Conservation (phyloP, 148 eudicot species). For the Amaranthus cruentus region DNA sequence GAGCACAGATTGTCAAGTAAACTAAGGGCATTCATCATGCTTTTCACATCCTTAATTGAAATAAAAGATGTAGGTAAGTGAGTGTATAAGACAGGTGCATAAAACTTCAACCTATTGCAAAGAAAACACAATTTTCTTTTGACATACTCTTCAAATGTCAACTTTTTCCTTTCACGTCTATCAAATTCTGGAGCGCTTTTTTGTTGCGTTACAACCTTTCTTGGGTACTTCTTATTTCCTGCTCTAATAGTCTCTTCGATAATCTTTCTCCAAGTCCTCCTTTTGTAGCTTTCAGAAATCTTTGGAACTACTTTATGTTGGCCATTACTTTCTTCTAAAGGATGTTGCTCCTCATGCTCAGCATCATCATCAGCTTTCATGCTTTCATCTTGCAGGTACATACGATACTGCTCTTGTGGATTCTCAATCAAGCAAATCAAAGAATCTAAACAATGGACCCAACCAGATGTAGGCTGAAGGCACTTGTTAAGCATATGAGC, state of each 20-base stretch:
- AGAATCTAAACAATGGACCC: conserved; percentile 33
- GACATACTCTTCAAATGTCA: conserved; percentile 31
- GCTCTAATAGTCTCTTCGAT: conserved; percentile 8
- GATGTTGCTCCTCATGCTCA: not conserved
- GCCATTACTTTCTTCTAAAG: not conserved
- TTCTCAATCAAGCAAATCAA: conserved; percentile 47
- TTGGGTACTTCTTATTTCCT: conserved; percentile 10
- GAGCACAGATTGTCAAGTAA: conserved; percentile 14
- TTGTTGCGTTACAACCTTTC: too few relatives aligned
- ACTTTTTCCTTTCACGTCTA: not conserved
- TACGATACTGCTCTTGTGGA: conserved; percentile 31
- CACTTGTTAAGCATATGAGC: conserved; percentile 30
- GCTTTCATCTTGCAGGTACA: conserved; percentile 26
- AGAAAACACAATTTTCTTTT: conserved; percentile 17
- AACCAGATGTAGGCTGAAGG: conserved; percentile 41
- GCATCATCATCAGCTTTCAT: not conserved
- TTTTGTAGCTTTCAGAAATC: not conserved
- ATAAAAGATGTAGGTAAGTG: conserved; percentile 43
- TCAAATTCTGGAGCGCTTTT: too few relatives aligned
- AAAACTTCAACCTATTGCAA: too few relatives aligned
- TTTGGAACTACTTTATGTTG: not conserved
- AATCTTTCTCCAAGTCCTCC: conserved; percentile 11
- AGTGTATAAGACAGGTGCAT: conserved; percentile 20
- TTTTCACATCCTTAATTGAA: conserved; percentile 23
- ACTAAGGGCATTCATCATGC: conserved; percentile 18